These are phyloP conservation scores for Diutina neorugosa DNA, from an alignment of 1,139 yeast genomes.

Conservation along the genomic window DNA sequence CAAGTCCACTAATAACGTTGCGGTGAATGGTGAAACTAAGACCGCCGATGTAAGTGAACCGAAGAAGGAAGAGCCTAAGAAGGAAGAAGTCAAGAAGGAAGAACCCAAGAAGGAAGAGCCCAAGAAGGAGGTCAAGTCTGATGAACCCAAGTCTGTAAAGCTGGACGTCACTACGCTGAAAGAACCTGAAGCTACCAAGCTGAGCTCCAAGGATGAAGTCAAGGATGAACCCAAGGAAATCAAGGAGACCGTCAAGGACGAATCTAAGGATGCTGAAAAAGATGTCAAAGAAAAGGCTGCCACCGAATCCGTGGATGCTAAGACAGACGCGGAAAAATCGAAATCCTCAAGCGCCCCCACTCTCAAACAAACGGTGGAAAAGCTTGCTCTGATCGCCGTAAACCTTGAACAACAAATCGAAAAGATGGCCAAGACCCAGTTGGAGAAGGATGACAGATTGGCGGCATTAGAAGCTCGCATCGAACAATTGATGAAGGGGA, in stretches of 20 bases:
- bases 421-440: slow-evolving; percentile 37
- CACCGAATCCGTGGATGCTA: slow-evolving; percentile 4
- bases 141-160: slow-evolving; percentile 7
- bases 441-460: slow-evolving; percentile 54
- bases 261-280: background rate
- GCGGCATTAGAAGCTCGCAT: slow-evolving; percentile 29
- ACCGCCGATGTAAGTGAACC: slow-evolving; percentile 12
- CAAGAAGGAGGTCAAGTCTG: slow-evolving; percentile 7
- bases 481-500: slow-evolving; percentile 19
- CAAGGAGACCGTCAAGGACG: background rate
- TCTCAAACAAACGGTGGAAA: slow-evolving; percentile 58
- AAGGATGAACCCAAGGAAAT: slow-evolving; percentile 3
- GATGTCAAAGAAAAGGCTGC: slow-evolving; percentile 3
- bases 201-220: background rate
- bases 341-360: slow-evolving; percentile 8
- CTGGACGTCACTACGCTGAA: slow-evolving; percentile 6
- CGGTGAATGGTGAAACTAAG: background rate
- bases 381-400: slow-evolving; percentile 36
- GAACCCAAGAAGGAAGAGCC: slow-evolving; percentile 8
- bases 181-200: background rate
- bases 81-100: slow-evolving; percentile 5
- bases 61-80: slow-evolving; percentile 7
- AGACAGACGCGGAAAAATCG: background rate
- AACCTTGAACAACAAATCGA: slow-evolving; percentile 34
- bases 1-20: slow-evolving; percentile 8